phyloP scores from a whole-genome alignment of 2,329 filamentous ascomycete species.

The Balansia obtecta region DNA sequence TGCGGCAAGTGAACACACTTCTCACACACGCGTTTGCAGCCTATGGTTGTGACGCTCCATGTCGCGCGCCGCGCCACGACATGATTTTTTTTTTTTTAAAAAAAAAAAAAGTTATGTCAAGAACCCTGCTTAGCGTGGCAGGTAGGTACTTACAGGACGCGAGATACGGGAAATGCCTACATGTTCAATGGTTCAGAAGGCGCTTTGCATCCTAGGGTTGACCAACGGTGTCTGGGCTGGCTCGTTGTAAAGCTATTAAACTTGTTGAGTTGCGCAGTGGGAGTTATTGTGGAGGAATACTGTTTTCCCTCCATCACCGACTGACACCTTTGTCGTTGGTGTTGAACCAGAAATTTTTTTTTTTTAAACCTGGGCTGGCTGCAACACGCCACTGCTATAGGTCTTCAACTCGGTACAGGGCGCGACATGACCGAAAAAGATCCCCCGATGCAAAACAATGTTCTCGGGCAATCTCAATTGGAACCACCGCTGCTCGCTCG shows the following conservation, averaged over 20 bases:
- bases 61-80: background rate
- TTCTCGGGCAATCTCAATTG: too few species aligned
- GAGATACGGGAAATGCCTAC: background rate
- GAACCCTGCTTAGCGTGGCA: background rate
- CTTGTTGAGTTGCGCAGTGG: background rate
- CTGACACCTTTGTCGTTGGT: background rate
- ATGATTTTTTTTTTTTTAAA: too few species aligned
- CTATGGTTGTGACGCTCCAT: background rate
- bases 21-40: background rate
- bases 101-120: too few species aligned
- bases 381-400: too few species aligned
- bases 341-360: too few species aligned
- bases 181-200: background rate
- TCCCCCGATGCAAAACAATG: background rate
- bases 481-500: too few species aligned
- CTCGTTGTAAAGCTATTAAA: background rate
- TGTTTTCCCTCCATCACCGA: too few species aligned
- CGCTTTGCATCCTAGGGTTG: background rate
- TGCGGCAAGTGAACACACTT: background rate
- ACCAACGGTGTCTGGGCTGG: background rate
- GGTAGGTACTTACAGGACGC: background rate
- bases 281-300: background rate
- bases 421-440: background rate
- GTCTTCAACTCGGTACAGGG: too few species aligned
- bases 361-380: too few species aligned